Conservation (phyloP, 805 yeast genomes). For the Myxozyma kluyveri region DNA sequence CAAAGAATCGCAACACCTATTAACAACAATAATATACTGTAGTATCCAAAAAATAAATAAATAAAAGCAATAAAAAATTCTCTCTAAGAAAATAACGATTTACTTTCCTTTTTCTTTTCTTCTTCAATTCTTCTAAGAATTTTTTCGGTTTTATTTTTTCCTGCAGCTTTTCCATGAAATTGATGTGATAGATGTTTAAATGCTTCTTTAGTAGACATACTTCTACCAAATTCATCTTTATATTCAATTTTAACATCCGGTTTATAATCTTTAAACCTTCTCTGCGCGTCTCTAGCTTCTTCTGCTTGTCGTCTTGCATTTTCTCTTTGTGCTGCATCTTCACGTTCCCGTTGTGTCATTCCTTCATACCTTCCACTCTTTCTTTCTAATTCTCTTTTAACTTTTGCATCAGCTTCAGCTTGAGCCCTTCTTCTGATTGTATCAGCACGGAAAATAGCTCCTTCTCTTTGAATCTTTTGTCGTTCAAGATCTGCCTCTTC, state of each 20-base stretch:
- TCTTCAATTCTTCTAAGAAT: constrained; percentile 36
- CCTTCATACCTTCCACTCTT: constrained; percentile 31
- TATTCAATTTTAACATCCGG: constrained; percentile 53
- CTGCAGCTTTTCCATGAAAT: constrained; percentile 61
- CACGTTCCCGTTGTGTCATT: constrained; percentile 38
- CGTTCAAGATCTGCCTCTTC: constrained; percentile 30
- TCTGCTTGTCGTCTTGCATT: constrained; percentile 35
- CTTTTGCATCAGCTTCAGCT: constrained; percentile 28
- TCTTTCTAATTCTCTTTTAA: constrained; percentile 31
- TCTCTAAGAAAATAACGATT: constrained; percentile 20
- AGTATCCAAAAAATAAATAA: too few relatives aligned
- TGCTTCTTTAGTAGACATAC: constrained; percentile 64
- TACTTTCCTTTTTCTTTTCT: constrained; percentile 30
- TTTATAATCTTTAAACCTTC: constrained; percentile 41
- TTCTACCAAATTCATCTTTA: constrained; percentile 61
- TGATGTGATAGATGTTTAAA: constrained; percentile 72
- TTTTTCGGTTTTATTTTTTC: constrained; percentile 40
- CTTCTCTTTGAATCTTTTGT: constrained; percentile 27
- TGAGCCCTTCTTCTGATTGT: constrained; percentile 29
- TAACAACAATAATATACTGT: too few relatives aligned
- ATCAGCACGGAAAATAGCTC: constrained; percentile 30
- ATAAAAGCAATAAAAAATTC: too few relatives aligned
- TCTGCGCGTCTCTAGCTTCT: constrained; percentile 35
- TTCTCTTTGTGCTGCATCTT: constrained; percentile 36
- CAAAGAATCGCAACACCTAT: too few relatives aligned